Base-by-base conservation (phyloP, 352 stramenopile species). In the Detonula confervacea region DNA sequence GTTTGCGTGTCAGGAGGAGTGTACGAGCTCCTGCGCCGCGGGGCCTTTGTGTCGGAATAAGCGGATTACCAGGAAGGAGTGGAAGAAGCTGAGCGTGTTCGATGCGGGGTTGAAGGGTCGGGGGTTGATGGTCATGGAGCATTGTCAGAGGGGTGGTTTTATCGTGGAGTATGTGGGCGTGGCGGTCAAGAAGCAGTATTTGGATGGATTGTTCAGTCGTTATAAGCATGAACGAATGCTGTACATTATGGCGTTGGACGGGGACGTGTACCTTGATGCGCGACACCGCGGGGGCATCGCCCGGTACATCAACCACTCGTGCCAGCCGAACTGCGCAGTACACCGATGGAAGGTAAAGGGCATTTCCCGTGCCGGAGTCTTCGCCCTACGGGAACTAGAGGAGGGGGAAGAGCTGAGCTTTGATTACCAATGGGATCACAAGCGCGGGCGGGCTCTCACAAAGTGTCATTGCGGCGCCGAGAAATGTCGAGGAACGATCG, bases 281-380 rank as follows among this genome's bases (percentile, higher is more conserved):
- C 92, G 95, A 3, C 93, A 96, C 71, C 95, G 96, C 72, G 97
- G 97, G 18, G 96, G 95, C 63, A 92, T 97, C 24, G 98, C 96
- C 20, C 94, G 97, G 24, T 98, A 98, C 84, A 98, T 98, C 81
- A 98, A 99, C 83, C 97, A 99, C 86, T 97, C 94, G 9, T 99
- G 96, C 75, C 93, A 98, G 30, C 97, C 97, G 0, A 99, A 98
- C 80, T 98, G 96, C 80, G 91, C 95, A 12, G 83, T 98, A 35
- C 87, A 98, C 74, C 97, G 97, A 79, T 98, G 96, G 96, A 96
- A 95, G 61, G 96, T 94, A 1, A 67, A 75, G 0, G 88, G 87
- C 18, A 83, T 91, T 42, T 67, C 79, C n/a, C 69, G 90, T n/a
- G 86, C 86, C 0, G 81, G 81, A n/a, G 75, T 96, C 0, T 88